Base-by-base conservation (phyloP, 2,329 filamentous ascomycete species). In the Trichoderma simmonsii region DNA sequence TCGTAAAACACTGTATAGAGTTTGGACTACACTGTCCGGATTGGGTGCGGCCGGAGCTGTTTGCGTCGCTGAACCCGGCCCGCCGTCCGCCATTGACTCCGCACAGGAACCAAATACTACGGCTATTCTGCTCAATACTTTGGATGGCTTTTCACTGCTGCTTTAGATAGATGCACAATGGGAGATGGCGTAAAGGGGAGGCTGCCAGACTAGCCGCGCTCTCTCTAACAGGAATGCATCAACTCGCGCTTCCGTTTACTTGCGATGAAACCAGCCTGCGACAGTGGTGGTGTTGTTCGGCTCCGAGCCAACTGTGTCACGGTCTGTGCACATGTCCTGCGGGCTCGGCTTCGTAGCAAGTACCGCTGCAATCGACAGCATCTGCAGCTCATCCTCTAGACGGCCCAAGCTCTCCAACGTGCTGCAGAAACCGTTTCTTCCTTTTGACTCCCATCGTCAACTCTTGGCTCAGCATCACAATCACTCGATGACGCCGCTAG, bases 261-360 rank as follows among this genome's bases (percentile, higher is more conserved):
- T 51, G 56, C 18, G 62, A 67, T 71, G 70, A 71, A 71, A 71
- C 70, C 56, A 21, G 63, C 56, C 62, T 71, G 63, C 57, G 70
- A 71, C 70, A 71, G 56, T 43, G 34, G 62, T 32, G n/a, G 30
- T 43, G 18, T 36, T 36, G 28, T 59, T 39, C 36, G 48, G 61
- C 60, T 59, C 12, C 34, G 24, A 26, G 26, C 48, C 34, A 32
- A 26, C 51, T 65, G 34, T 57, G 61, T 26, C 26, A 51, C 69
- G 48, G 43, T 54, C 48, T 54, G 48, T 54, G 48, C 39, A 43
- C 39, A n/a, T n/a, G 39, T 43, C 48, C 48, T 54, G 39, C 48
- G 48, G 48, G 4, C 11, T 54, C n/a, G 48, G 11, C 32, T 6
- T 54, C 3, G 48, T 24, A 59, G 60, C 36, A 34, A 24, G 18